These are phyloP conservation scores for Spathaspora sp. DNA, from an alignment of 1,139 yeast species.

Conservation along the genomic window DNA sequence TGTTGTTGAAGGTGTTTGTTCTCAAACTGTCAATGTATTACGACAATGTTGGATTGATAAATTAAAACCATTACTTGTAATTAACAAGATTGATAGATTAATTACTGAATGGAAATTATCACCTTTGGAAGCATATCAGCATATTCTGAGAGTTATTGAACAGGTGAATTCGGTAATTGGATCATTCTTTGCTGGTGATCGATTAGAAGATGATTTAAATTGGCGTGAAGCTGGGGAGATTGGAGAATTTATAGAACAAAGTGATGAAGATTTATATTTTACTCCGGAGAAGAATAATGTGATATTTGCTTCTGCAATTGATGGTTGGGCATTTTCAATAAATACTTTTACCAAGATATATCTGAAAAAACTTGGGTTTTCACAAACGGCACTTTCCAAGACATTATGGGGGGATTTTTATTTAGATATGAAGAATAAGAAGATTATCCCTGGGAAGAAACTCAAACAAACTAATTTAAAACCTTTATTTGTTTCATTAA, in stretches of 20 bases:
- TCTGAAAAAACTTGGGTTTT: constrained; percentile 82
- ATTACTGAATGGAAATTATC: constrained; percentile 79
- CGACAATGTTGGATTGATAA: constrained; percentile 96
- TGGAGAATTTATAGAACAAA: constrained; percentile 68
- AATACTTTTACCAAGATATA: constrained; percentile 87
- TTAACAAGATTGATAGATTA: constrained; percentile 89
- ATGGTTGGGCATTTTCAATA: constrained; percentile 97
- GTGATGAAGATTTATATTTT: constrained; percentile 84
- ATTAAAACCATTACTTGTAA: constrained; percentile 82
- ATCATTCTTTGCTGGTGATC: constrained; percentile 87
- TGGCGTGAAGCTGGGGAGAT: constrained; percentile 69
- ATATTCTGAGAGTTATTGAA: constrained; percentile 74
- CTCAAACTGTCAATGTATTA: constrained; percentile 91
- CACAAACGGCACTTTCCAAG: constrained; percentile 72
- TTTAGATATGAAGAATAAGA: constrained; percentile 86
- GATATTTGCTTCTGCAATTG: constrained; percentile 89
- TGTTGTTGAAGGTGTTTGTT: constrained; percentile 97
- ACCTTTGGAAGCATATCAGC: constrained; percentile 83
- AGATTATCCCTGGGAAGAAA: constrained; percentile 62
- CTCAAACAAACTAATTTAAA: constrained; percentile 53
- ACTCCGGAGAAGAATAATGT: constrained; percentile 90
- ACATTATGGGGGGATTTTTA: constrained; percentile 97
- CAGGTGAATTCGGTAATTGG: constrained; percentile 96
- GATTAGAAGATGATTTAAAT: constrained; percentile 84
- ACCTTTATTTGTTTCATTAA: constrained; percentile 84